Conservation (phyloP, 768 basidiomycete species). For the Pleurotus pulmonarius region DNA sequence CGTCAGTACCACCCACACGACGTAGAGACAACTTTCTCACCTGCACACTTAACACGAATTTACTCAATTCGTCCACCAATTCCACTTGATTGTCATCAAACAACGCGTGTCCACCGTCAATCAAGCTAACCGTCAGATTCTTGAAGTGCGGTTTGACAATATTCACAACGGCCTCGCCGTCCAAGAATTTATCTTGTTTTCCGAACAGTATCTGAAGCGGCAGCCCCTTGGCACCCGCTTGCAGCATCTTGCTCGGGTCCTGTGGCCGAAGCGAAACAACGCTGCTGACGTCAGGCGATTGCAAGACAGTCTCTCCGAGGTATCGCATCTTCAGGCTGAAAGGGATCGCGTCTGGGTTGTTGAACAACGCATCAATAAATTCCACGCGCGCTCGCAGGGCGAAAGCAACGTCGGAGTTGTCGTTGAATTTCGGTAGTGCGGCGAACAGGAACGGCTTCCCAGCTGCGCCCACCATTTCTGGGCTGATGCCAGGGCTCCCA, state of each 20-base stretch:
- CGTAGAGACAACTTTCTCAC: neutral
- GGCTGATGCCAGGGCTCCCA: neutral
- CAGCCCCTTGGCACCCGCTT: constrained; percentile 21
- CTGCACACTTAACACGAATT: constrained; percentile 8
- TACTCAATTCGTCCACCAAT: constrained; percentile 13
- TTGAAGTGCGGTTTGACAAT: constrained; percentile 8
- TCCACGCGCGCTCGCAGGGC: constrained; percentile 15
- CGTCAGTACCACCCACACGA: neutral
- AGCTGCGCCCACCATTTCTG: neutral
- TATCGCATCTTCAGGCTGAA: constrained; percentile 19
- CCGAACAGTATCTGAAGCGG: constrained; percentile 21
- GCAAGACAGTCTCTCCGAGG: constrained; percentile 17
- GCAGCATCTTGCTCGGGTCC: constrained; percentile 19
- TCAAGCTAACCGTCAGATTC: neutral
- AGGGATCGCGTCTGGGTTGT: constrained; percentile 21
- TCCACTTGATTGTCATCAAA: constrained; percentile 27
- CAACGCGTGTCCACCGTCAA: constrained; percentile 24
- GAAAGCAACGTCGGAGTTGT: constrained; percentile 11
- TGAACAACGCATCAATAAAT: constrained; percentile 24
- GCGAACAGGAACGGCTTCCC: neutral
- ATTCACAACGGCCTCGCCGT: neutral
- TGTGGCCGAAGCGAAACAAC: constrained; percentile 21
- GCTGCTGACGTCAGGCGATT: constrained; percentile 15
- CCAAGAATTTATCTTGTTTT: neutral
- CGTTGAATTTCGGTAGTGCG: neutral